phyloP scores from a whole-genome alignment of 2,329 filamentous ascomycete species.

The Penicillium corylophilum region DNA sequence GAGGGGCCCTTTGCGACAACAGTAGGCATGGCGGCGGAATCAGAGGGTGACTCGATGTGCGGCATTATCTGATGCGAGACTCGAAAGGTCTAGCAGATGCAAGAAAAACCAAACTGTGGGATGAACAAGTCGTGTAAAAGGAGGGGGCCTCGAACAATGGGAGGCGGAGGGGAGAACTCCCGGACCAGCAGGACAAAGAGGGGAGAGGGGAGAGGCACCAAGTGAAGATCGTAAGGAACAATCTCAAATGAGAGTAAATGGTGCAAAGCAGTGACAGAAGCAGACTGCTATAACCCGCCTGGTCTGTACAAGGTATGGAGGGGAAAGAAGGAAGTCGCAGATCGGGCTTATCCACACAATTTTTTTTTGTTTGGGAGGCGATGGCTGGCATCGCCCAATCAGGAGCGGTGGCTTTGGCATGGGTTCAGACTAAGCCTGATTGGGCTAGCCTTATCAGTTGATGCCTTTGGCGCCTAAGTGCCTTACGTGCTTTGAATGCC shows the following conservation, averaged over 20 bases:
- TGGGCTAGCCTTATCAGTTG: constrained; percentile 15
- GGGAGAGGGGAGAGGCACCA: constrained; percentile 1
- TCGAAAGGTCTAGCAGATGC: constrained; percentile 4
- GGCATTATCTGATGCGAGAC: constrained; percentile 43
- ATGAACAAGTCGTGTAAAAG: constrained; percentile 1
- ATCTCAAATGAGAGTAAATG: not conserved
- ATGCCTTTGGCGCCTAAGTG: constrained; percentile 14
- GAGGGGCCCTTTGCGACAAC: constrained; percentile 50
- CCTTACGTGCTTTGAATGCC: no score
- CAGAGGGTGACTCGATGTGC: constrained; percentile 45
- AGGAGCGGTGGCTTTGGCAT: constrained; percentile 7
- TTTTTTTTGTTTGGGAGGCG: constrained; percentile 24
- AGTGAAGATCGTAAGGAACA: not conserved
- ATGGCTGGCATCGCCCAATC: constrained; percentile 14
- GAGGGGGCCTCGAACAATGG: constrained; percentile 1
- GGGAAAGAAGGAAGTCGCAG: constrained; percentile 1
- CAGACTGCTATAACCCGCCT: constrained; percentile 9
- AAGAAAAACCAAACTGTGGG: constrained; percentile 17
- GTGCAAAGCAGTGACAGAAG: constrained; percentile 4
- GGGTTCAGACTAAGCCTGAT: constrained; percentile 6
- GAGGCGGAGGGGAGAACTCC: constrained; percentile 5
- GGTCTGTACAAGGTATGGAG: constrained; percentile 12
- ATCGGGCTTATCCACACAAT: constrained; percentile 20
- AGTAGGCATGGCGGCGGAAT: constrained; percentile 43
- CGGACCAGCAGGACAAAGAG: constrained; percentile 8